Evolutionary conservation across 2,329 filamentous ascomycete species (phyloP), one percentile per base, ranked within the genome.

Genomic region (Monilinia polystroma): DNA sequence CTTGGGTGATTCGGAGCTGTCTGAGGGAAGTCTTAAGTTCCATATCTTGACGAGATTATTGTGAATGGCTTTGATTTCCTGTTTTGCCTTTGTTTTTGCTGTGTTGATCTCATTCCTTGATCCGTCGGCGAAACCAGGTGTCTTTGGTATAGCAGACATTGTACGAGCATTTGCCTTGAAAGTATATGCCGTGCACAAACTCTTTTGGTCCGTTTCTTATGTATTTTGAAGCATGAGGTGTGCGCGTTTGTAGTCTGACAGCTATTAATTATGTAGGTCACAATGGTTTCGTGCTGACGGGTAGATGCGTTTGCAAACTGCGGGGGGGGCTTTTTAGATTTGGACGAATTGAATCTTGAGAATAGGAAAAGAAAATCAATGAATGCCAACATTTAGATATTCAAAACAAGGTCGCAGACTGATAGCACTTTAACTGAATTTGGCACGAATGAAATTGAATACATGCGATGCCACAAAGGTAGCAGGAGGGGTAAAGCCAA

Each of bases 121-220:
- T 35, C 11, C 49, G 12, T n/a, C 58, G 5, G 45, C 58, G 20
- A 38, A 26, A 38, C 45, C 18, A 38, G 58, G 58, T 26, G 58
- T 51, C 45, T 49, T 51, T 29, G 45, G 45, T 51, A 26, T 16
- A 16, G 45, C 29, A 60, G 45, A 60, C 58, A 60, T 60, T 51
- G 20, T 60, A 45, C 32, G 12, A 38, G 45, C 16, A 38, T 26
- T 51, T 14, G 23, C 43, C 11, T 51, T 35, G 29, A 35, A 18
- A 18, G 14, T 26, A 26, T 60, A n/a, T 51, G 11, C 12, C 14
- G 38, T 20, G 20, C 45, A 12, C 58, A 60, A 20, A 2, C 16
- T 51, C 20, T 51, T 51, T 26, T 11, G 23, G 4, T 18, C 14
- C 20, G 29, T 51, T 51, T 14, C 12, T 10, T 20, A 18, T 49